Conservation (phyloP, 2,329 filamentous ascomycete species). For the Beauveria scarabaeidicola region DNA sequence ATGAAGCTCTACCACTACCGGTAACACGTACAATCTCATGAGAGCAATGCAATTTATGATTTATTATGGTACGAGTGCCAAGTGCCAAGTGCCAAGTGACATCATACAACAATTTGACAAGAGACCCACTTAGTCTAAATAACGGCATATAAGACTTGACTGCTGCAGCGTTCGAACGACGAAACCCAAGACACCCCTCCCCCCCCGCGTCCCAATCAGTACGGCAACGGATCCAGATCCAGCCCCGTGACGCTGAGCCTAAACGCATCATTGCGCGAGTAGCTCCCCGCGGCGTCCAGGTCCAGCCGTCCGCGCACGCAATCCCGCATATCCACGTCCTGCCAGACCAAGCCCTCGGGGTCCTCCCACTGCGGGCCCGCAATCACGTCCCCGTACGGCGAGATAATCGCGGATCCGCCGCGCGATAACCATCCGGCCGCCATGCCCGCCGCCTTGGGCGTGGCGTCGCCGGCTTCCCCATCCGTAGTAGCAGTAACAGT, state of each 20-base stretch:
- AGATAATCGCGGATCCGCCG: slow-evolving; percentile 77
- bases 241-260: slow-evolving; percentile 51
- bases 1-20: too few relatives aligned
- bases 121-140: too few relatives aligned
- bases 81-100: too few relatives aligned
- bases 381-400: slow-evolving; percentile 70
- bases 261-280: slow-evolving; percentile 64
- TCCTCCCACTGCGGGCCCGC: slow-evolving; percentile 81
- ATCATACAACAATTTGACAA: too few relatives aligned
- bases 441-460: slow-evolving; percentile 13
- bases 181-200: background rate
- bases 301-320: slow-evolving; percentile 76
- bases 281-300: slow-evolving; percentile 76
- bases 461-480: slow-evolving; percentile 14
- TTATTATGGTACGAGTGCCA: too few relatives aligned
- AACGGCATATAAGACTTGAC: too few relatives aligned
- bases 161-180: too few relatives aligned
- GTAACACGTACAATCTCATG: too few relatives aligned
- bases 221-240: slow-evolving; percentile 49
- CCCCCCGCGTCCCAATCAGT: slow-evolving; percentile 23
- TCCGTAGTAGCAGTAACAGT: background rate
- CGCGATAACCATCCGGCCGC: slow-evolving; percentile 42
- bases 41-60: too few relatives aligned
- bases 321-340: slow-evolving; percentile 80
- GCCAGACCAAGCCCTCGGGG: slow-evolving; percentile 54